Evolutionary conservation across 108 stramenopile genomes (phyloP), one percentile per base, ranked within the genome.

Genomic region (Phaeodactylum tricornutum): DNA sequence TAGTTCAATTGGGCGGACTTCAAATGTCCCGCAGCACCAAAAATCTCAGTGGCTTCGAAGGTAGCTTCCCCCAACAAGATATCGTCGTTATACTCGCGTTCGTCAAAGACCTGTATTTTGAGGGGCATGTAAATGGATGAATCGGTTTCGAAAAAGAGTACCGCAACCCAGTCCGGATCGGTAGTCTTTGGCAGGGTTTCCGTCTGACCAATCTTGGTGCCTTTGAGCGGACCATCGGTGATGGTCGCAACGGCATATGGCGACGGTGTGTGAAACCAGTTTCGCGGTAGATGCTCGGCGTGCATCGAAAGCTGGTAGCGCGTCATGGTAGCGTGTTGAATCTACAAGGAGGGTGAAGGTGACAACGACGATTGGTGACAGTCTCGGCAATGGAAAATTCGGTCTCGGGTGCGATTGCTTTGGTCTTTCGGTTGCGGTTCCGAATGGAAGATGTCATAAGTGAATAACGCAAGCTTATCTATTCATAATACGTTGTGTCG

Each of bases 101-200:
- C n/a, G 42, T 71, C 42, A 29, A 35, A 71, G 22, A 73, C 36
- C 16, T 35, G 37, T 7, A 73, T 25, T 17, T 52, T 37, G 12
- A 64, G 27, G 4, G 60, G 50, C 14, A 54, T 55, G 21, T 47
- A 19, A 0, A 50, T 43, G 37, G 44, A 15, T 3, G 59, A 35
- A 32, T 58, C 53, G 15, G 37, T 46, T 35, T 72, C 64, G 11
- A 73, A 14, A 54, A 48, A 67, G 32, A 73, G 36, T 15, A 50
- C 34, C 17, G 32, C 63, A 32, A 43, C 41, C 47, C 57, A 73
- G 26, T 67, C 53, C 3, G 60, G 60, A 42, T 22, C 35, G 2
- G 31, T 21, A 28, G 17, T 26, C 9, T 29, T 15, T 12, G 11
- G 17, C 15, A 55, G 32, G 20, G 35, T 26, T 56, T 73, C 72